Conservation (phyloP, 2,329 filamentous ascomycete genomes). For the Cercospora zeina region DNA sequence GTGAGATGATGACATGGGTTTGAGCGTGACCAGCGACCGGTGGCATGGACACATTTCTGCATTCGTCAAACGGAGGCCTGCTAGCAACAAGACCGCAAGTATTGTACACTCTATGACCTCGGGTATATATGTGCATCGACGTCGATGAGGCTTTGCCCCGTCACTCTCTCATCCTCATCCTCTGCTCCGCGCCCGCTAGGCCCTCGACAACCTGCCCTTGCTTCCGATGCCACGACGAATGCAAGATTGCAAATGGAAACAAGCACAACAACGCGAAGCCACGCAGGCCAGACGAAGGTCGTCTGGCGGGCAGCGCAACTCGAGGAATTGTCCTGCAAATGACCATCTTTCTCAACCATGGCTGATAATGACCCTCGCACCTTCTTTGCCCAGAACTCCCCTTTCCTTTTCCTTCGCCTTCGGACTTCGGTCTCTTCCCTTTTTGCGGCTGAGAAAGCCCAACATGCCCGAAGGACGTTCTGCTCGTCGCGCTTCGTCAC, state of each 20-base stretch:
- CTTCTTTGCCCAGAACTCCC: constrained; percentile 92
- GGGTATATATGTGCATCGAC: constrained; percentile 8
- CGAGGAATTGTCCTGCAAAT: background rate
- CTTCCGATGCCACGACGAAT: background rate
- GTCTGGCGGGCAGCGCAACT: background rate
- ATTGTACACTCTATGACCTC: constrained; percentile 7
- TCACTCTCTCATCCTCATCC: background rate
- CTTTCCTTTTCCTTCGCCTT: constrained; percentile 78
- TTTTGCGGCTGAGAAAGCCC: constrained; percentile 85
- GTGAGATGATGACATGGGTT: constrained; percentile 1
- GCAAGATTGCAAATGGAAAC: background rate
- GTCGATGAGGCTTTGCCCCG: background rate
- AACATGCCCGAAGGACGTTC: constrained; percentile 75
- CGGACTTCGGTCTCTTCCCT: constrained; percentile 84
- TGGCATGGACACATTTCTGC: background rate
- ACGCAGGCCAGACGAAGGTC: background rate
- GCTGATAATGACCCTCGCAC: constrained; percentile 64
- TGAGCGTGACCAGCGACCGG: background rate
- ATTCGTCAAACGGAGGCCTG: background rate
- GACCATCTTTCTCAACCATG: constrained; percentile 23
- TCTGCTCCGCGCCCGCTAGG: background rate
- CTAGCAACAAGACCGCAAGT: background rate
- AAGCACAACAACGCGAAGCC: background rate
- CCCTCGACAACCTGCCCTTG: background rate
- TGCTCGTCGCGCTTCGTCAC: constrained; percentile 50